These are phyloP conservation scores for Dryadomyces quercivorus DNA, from an alignment of 2,329 filamentous ascomycete genomes.

Conservation along the genomic window DNA sequence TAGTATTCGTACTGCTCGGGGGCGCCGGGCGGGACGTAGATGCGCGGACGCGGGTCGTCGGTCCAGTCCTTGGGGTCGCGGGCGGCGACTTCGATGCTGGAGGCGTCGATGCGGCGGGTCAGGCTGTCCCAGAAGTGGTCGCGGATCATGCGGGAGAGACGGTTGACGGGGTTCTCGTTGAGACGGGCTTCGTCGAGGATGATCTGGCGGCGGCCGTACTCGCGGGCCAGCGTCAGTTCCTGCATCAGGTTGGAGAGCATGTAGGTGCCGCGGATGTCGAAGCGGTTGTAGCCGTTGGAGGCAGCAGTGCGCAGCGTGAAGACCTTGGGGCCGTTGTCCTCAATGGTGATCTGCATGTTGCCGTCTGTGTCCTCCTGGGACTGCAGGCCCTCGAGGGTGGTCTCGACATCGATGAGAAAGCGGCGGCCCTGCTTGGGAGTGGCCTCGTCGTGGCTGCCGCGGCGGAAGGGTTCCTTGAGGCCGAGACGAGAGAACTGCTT, in stretches of 20 bases:
- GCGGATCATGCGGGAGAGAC: slow-evolving; percentile 74
- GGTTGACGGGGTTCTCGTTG: slow-evolving; percentile 88
- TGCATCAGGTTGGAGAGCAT: slow-evolving; percentile 95
- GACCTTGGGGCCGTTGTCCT: slow-evolving; percentile 87
- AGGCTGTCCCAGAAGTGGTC: slow-evolving; percentile 89
- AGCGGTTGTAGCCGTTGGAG: slow-evolving; percentile 75
- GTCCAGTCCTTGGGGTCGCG: slow-evolving; percentile 95
- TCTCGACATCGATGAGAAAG: slow-evolving; percentile 78
- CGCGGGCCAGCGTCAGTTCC: slow-evolving; percentile 84
- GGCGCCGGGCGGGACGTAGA: slow-evolving; percentile 77
- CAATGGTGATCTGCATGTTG: slow-evolving; percentile 96
- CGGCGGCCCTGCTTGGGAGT: slow-evolving; percentile 52
- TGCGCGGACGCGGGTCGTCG: slow-evolving; percentile 71
- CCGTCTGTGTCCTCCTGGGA: slow-evolving; percentile 84
- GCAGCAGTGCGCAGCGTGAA: slow-evolving; percentile 71
- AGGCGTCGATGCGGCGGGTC: slow-evolving; percentile 80
- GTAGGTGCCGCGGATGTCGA: slow-evolving; percentile 90
- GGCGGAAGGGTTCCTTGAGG: slow-evolving; percentile 40
- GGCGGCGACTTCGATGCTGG: slow-evolving; percentile 74
- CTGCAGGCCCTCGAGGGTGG: slow-evolving; percentile 66
- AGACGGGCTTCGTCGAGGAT: slow-evolving; percentile 82
- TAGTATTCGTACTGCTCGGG: slow-evolving; percentile 90
- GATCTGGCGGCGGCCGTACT: slow-evolving; percentile 80
- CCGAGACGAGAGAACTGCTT: slow-evolving; percentile 40
- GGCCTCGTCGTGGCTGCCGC: slow-evolving; percentile 59